Evolutionary conservation across 331 rosid species (phyloP).

Genomic region (Cydonia oblonga): DNA sequence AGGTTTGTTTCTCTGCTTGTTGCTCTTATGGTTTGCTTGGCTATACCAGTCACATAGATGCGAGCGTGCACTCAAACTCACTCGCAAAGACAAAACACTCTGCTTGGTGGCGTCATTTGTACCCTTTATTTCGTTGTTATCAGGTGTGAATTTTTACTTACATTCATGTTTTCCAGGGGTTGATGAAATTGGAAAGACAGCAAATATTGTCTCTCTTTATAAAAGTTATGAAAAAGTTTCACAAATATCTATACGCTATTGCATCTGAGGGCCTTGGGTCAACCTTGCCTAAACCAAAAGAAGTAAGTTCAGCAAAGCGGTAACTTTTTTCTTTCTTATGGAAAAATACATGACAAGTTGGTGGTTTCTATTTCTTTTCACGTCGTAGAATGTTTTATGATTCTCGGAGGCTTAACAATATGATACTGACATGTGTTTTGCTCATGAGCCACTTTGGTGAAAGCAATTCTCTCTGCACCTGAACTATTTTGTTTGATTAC

Average conservation of each 20-base stretch:
- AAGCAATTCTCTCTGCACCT: background rate
- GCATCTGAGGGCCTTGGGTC: conserved; percentile 66
- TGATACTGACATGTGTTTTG: background rate
- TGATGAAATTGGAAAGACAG: conserved; percentile 59
- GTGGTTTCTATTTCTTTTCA: background rate
- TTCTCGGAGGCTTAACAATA: background rate
- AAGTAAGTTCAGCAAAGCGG: conserved; percentile 41
- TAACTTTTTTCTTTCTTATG: background rate
- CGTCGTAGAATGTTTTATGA: background rate
- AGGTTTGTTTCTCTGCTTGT: conserved; percentile 44
- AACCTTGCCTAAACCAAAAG: conserved; percentile 64
- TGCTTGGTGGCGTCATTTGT: background rate
- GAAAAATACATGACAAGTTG: background rate
- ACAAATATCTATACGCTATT: conserved; percentile 43
- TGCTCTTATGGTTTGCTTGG: background rate
- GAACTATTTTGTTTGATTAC: background rate
- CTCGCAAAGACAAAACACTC: background rate
- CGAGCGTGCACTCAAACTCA: background rate
- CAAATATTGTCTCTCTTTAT: conserved; percentile 77
- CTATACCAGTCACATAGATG: background rate
- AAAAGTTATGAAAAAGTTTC: conserved; percentile 69
- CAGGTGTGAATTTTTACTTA: conserved; percentile 8
- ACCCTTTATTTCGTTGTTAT: background rate
- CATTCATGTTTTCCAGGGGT: conserved; percentile 36
- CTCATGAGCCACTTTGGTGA: background rate